Evolutionary conservation across 306 rosid species (phyloP), one percentile per base, ranked within the genome.

Genomic region (Lablab purpureus): DNA sequence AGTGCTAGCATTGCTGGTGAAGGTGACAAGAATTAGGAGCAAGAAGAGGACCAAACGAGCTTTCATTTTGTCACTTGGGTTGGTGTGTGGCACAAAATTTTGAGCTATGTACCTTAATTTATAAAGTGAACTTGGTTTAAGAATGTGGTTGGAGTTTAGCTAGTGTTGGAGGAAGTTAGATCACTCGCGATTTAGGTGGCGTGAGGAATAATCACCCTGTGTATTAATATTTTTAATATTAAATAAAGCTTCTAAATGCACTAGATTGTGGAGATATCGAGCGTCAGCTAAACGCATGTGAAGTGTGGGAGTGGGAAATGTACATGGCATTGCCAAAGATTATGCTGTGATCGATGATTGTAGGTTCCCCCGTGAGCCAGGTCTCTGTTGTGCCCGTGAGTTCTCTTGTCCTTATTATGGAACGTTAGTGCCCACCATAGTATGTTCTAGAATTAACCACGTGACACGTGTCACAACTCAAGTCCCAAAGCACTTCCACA

Each of bases 321-420:
- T 45, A 49, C 17, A 25, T 41, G 76, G 23, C n/a, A 51, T 40
- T 19, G 2, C 2, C n/a, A 54, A 11, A 73, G 47, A 30, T 59
- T 47, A 22, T 79, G 64, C 45, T 71, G n/a, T 54, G 71, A 32
- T 75, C 36, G 65, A 52, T 69, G 81, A 80, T 46, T 21, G 78
- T 69, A 75, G 55, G 45, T 59, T 47, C 6, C 74, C 87, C 77
- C 87, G 87, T 84, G 84, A 84, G 71, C 50, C 19, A 18, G 84
- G 72, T 1, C 49, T 75, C 50, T 63, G 82, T 71, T 70, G 73
- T 23, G 76, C 79, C 82, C 87, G 87, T 84, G 87, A 84, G n/a
- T 28, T 71, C 1, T 32, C 15, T 17, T 84, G 87, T 84, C 79
- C 40, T 0, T 28, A 80, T 63, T 74, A n/a, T 17, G n/a, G n/a